Evolutionary conservation across 2,329 filamentous ascomycete species (phyloP), one percentile per base, ranked within the genome.

Genomic region (Trichoderma guizhouense): DNA sequence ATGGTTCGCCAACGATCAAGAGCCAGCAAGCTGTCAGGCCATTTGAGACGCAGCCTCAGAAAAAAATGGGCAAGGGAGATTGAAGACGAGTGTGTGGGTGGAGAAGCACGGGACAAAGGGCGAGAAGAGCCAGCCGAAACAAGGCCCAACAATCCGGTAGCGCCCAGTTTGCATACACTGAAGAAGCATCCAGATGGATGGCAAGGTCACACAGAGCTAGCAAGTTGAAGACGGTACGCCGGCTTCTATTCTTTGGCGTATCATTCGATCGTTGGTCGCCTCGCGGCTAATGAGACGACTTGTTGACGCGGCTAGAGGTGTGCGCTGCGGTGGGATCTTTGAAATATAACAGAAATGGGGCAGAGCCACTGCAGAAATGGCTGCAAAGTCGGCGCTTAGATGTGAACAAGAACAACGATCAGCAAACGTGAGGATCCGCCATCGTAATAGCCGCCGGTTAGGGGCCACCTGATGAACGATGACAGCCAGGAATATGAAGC

Each of bases 61-160:
- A 43, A 34, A 30, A n/a, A 34, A 30, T 18, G 21, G 47, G 24
- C 21, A 47, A 28, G 18, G n/a, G 58, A 30, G 24, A 36, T 24
- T 28, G 34, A 43, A 57, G n/a, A 30, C 7, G 58, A 47, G 32
- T 9, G 64, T 36, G 34, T 18, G 43, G n/a, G 30, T 62, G 57
- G 30, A 32, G 58, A 47, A 60, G 18, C 51, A 70, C 14, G 53
- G 58, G 55, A 26, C 51, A 43, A 21, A 34, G 28, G 24, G 24
- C n/a, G 43, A 51, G n/a, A 24, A 62, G 53, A 36, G 34, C 51
- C 36, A 71, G 66, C 58, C 53, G 70, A 51, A 62, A 21, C 58
- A 74, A 55, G 74, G 74, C 75, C 79, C 79, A 75, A 76, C 69
- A 75, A 73, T 76, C 72, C 76, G 79, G 79, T 78, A 78, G 76